These are phyloP conservation scores for Cokeromyces recurvatus DNA, from an alignment of 371 early-diverging fungal species.

Conservation along the genomic window DNA sequence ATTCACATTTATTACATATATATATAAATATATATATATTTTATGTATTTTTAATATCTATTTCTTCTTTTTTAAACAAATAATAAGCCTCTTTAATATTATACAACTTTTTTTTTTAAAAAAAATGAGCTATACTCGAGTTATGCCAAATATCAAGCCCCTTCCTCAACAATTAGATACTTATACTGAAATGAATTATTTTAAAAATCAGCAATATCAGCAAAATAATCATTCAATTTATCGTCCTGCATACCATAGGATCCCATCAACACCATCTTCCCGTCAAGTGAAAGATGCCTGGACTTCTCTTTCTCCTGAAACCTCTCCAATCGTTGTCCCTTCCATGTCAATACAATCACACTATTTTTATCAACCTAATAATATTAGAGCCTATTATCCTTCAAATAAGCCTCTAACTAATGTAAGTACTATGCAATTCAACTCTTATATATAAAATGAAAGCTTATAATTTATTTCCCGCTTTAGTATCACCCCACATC, in stretches of 20 bases:
- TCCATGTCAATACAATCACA: constrained; percentile 16
- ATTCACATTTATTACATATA: too few species aligned
- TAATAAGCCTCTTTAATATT: too few species aligned
- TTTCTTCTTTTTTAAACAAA: too few species aligned
- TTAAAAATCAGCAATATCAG: constrained; percentile 6
- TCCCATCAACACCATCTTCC: constrained; percentile 13
- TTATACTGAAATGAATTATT: constrained; percentile 3
- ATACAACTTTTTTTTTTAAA: too few species aligned
- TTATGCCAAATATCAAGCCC: constrained; percentile 26
- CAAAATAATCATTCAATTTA: constrained; percentile 15
- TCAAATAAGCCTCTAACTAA: not conserved
- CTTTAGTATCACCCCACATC: constrained; percentile 3
- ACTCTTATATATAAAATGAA: not conserved
- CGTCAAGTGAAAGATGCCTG: constrained; percentile 8
- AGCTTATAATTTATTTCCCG: constrained; percentile 4
- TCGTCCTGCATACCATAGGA: constrained; percentile 28
- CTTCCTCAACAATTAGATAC: constrained; percentile 17
- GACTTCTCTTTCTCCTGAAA: constrained; percentile 11
- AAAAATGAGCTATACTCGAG: constrained; percentile 18
- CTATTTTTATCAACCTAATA: constrained; percentile 1
- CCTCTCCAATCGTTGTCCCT: constrained; percentile 25
- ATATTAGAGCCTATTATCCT: too few species aligned
- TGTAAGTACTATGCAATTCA: not conserved
- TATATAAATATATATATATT: too few species aligned
- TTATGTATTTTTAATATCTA: too few species aligned